A percentile compares a stretch with the other conserved stretches of the same genome.
phyloP scores from a whole-genome alignment of 352 stramenopile species.

The Thalassiosira gravida region DNA sequence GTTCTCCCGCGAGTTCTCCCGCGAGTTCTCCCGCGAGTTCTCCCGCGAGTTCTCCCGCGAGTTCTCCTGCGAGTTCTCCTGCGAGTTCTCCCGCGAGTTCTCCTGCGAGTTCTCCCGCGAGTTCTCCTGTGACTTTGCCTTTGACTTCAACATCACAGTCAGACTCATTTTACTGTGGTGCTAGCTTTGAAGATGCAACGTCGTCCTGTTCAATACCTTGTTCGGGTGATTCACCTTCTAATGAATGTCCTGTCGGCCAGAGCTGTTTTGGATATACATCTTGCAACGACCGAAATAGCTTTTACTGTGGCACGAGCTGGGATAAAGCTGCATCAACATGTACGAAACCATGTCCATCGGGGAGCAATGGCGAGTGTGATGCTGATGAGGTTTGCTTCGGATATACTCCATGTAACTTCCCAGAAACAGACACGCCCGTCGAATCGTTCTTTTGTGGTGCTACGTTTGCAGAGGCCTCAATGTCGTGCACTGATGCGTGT shows the following conservation, averaged over 20 bases:
- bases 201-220: constrained; percentile 44
- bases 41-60: too few species aligned
- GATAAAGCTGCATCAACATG: constrained; percentile 50
- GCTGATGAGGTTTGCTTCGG: constrained; percentile 57
- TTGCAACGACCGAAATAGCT: constrained; percentile 52
- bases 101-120: constrained; percentile 28
- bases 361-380: constrained; percentile 40
- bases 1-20: too few species aligned
- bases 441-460: constrained; percentile 63
- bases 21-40: too few species aligned
- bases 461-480: constrained; percentile 58
- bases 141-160: constrained; percentile 9
- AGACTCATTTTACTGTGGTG: constrained; percentile 51
- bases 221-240: constrained; percentile 19
- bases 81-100: too few species aligned
- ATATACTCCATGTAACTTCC: constrained; percentile 50
- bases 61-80: too few species aligned
- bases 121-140: constrained; percentile 50
- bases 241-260: constrained; percentile 48
- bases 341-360: constrained; percentile 35
- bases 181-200: constrained; percentile 56
- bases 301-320: constrained; percentile 54
- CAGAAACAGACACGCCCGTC: constrained; percentile 58
- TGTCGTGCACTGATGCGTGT: constrained; percentile 49
- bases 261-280: constrained; percentile 60